Evolutionary conservation across 2,329 filamentous ascomycete species (phyloP).

Genomic region (Alternaria sp.): DNA sequence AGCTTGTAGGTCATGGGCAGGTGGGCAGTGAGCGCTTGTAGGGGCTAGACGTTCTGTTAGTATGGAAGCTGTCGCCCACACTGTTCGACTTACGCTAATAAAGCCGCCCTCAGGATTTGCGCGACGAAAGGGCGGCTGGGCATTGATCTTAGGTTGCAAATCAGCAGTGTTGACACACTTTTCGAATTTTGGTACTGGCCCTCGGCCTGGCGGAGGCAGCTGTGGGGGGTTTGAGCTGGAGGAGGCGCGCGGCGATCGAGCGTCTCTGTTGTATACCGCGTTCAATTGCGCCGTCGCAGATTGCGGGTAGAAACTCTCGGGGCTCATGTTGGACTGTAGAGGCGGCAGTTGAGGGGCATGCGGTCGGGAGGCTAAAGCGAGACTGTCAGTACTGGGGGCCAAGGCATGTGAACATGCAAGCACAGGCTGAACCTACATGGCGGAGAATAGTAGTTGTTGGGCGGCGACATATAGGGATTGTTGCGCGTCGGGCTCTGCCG

Average conservation of each 20-base stretch:
- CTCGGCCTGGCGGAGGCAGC: constrained; percentile 56
- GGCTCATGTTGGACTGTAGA: constrained; percentile 72
- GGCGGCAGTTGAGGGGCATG: constrained; percentile 74
- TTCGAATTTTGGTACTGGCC: constrained; percentile 85
- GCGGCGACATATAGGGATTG: constrained; percentile 63
- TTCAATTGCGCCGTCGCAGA: constrained; percentile 75
- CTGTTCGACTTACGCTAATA: constrained; percentile 75
- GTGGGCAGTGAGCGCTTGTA: constrained; percentile 93
- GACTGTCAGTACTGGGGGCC: constrained; percentile 29
- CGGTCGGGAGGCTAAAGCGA: constrained; percentile 53
- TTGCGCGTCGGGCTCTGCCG: constrained; percentile 81
- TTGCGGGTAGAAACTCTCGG: constrained; percentile 73
- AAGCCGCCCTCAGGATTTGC: constrained; percentile 97
- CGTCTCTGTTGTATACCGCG: constrained; percentile 64
- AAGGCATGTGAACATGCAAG: constrained; percentile 7
- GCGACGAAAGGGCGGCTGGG: constrained; percentile 87
- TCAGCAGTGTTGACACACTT: constrained; percentile 76
- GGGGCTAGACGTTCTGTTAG: constrained; percentile 64
- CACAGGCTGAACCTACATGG: constrained; percentile 54
- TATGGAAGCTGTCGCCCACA: not conserved
- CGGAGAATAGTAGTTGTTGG: constrained; percentile 65
- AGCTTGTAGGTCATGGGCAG: constrained; percentile 96
- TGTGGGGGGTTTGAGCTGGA: constrained; percentile 56
- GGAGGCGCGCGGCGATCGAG: constrained; percentile 55
- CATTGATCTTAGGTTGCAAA: constrained; percentile 80